Evolutionary conservation across 2,329 filamentous ascomycete genomes (phyloP), one percentile per base, ranked within the genome.

Genomic region (Fusarium falciforme): DNA sequence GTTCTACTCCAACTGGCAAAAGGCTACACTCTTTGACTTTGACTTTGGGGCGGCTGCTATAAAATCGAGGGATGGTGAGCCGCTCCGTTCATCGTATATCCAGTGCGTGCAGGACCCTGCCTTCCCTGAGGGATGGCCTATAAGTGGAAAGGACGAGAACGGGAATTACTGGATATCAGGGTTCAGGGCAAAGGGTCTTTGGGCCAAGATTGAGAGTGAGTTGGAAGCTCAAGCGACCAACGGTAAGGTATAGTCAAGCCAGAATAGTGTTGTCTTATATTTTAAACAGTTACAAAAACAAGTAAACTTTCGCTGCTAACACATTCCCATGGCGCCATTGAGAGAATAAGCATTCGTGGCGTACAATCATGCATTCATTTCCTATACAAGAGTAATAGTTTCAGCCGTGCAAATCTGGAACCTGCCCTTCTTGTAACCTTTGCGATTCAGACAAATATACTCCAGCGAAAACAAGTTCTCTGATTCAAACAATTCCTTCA

Each of bases 1-100:
- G 9, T 78, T 72, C 20, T 79, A 77, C 61, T 79, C 80, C 5
- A 82, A 83, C 71, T 83, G 81, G 81, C 57, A 63, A 61, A 80
- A 80, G 71, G 78, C 79, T 3, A 16, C 7, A 1, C 7, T 66
- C 2, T 66, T 61, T 16, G 27, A 40, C 6, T 36, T 54, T 25
- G 64, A 66, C 10, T 66, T 61, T 14, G 35, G 22, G 2, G 25
- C 38, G 2, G 58, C 58, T 14, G 58, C 58, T 12, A 14, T 60
- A 2, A 1, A 6, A 4, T 16, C 58, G 1, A 22, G 58, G 12
- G 27, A 33, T 60, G 58, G 58, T 14, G 3, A 5, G 14, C 38
- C 58, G 0, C 58, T 60, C 0, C 22, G 36, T 11, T 22, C 58
- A 3, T 42, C 36, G 1, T 60, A 60, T 33, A 60, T 60, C 11